Base-by-base conservation (phyloP, 2,329 filamentous ascomycete genomes). In the Alternaria sp. region DNA sequence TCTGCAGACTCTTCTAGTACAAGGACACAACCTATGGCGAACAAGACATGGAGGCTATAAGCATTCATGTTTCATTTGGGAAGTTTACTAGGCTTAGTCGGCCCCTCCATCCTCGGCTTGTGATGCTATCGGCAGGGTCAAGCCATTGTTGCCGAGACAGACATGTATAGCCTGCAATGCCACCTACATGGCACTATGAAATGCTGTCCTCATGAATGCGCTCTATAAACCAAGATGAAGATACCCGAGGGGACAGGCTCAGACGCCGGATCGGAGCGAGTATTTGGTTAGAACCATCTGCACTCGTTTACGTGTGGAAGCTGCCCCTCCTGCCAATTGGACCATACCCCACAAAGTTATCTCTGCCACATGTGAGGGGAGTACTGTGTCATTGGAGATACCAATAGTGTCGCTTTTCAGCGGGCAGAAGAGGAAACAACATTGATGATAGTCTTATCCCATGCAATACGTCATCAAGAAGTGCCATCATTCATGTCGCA, bases 51-150 rank as follows among this genome's bases (percentile, higher is more conserved):
- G 52, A 47, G 46, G 53, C 39, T 44, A 38, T 26, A 46, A 30
- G 46, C 30, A 57, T 47, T 24, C 34, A 41, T 28, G 57, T 22
- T 48, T 30, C 26, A 24, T 32, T 47, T 16, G 54, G 54, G 36
- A n/a, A 36, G n/a, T 38, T 41, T 26, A 46, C 46, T 41, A 28
- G 16, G 28, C 41, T 57, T 51, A 24, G 39, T 42, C 11, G 55
- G 43, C 51, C 38, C 47, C 41, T 56, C 47, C 18, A 32, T 43
- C 47, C 41, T 57, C 41, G 53, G 53, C 57, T 57, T 24, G 58
- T 52, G 54, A 57, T 61, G 54, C 30, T 57, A 39, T 51, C 51
- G 36, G 57, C 42, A 46, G 56, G 51, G 49, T n/a, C 44, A 59
- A 47, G 26, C 44, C 30, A 51, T 9, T 41, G 5, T 54, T 58